Percentiles rank a stretch among this genome's conserved stretches.
These are phyloP conservation scores for Quercus lobata DNA, from an alignment of 331 rosid genomes.

Conservation along the genomic window DNA sequence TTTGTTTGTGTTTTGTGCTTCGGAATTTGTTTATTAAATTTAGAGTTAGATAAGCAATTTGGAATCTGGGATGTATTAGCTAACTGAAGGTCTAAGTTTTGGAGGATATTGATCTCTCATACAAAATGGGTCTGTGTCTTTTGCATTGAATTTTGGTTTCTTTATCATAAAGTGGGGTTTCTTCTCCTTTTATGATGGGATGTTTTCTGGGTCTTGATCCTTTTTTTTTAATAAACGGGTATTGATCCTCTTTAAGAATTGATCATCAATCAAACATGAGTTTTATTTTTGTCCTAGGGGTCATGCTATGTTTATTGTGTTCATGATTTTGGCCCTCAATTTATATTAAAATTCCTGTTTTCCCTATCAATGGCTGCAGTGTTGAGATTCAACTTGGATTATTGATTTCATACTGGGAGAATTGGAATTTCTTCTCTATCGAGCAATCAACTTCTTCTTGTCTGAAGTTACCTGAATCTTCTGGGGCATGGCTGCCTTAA, in stretches of 20 bases:
- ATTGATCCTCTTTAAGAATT: background rate
- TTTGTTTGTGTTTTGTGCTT: background rate
- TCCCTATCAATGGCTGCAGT: constrained; percentile 3
- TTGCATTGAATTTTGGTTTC: background rate
- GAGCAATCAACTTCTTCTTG: constrained; percentile 20
- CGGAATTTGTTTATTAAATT: background rate
- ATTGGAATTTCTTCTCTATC: constrained; percentile 28
- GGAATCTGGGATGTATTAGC: constrained; percentile 4
- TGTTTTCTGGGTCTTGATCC: background rate
- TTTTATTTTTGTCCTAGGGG: background rate
- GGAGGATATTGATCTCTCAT: constrained; percentile 16
- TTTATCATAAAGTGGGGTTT: background rate
- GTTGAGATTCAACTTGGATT: constrained; percentile 21
- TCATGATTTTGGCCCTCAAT: background rate
- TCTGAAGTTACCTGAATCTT: constrained; percentile 17
- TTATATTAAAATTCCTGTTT: background rate
- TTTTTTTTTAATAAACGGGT: background rate
- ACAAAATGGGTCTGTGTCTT: background rate
- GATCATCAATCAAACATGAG: background rate
- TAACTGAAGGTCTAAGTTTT: background rate
- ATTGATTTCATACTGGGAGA: constrained; percentile 21
- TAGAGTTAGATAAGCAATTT: background rate
- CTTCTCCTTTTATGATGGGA: background rate
- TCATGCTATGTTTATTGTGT: background rate
- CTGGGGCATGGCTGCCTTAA: constrained; percentile 35